Conservation (phyloP, 768 basidiomycete genomes). For the Russula virescens region DNA sequence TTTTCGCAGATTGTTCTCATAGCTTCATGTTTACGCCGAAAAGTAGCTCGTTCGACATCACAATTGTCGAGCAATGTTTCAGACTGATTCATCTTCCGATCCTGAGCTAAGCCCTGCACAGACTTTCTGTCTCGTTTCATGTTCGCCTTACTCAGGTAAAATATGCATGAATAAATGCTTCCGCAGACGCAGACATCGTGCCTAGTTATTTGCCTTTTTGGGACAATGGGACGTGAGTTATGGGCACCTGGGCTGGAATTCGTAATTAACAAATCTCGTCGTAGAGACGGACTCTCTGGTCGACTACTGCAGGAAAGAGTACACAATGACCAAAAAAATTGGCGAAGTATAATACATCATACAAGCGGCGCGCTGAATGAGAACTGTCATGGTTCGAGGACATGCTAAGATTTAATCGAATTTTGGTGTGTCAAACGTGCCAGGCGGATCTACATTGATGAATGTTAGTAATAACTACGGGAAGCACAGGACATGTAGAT, state of each 20-base stretch:
- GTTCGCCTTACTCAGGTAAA: background rate
- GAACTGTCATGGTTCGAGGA: background rate
- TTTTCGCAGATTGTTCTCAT: background rate
- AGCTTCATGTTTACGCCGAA: background rate
- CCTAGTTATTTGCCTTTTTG: constrained; percentile 4
- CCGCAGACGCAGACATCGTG: background rate
- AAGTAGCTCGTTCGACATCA: background rate
- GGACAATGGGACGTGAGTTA: background rate
- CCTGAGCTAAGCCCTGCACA: constrained; percentile 4
- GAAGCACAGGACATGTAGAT: no score
- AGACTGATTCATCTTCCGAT: constrained; percentile 2
- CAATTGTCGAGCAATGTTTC: background rate
- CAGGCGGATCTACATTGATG: constrained; percentile 30
- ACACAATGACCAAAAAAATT: no score
- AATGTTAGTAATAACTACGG: background rate
- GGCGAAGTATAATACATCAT: no score
- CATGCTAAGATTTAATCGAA: constrained; percentile 17
- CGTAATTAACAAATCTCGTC: no score
- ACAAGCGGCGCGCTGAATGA: no score
- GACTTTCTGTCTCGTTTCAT: background rate
- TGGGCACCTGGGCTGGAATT: no score
- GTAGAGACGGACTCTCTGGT: background rate
- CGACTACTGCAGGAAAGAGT: background rate
- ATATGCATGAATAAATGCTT: background rate
- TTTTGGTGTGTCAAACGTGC: constrained; percentile 26